phyloP scores from a whole-genome alignment of 495 filamentous ascomycete genomes.

The Hypoxylon trugodes region DNA sequence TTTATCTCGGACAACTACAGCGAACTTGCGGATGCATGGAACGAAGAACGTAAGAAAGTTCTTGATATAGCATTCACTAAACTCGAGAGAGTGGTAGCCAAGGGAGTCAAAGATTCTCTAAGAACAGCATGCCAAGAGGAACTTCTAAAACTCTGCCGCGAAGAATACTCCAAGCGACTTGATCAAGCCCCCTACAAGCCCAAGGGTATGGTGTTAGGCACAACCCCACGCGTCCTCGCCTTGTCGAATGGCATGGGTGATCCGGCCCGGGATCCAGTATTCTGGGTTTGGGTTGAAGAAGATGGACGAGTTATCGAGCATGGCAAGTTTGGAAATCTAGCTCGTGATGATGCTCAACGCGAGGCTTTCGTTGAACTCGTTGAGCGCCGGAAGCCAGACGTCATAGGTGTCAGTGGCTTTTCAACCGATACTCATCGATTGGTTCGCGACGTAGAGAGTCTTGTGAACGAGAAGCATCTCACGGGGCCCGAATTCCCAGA shows the following conservation, averaged over 20 bases:
- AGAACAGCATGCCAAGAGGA: slow-evolving; percentile 91
- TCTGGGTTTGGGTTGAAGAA: slow-evolving; percentile 93
- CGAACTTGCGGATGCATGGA: slow-evolving; percentile 95
- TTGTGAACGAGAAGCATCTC: slow-evolving; percentile 78
- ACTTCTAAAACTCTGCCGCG: slow-evolving; percentile 80
- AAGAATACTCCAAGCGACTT: slow-evolving; percentile 83
- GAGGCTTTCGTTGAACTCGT: slow-evolving; percentile 77
- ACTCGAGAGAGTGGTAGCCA: slow-evolving; percentile 83
- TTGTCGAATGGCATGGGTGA: slow-evolving; percentile 84
- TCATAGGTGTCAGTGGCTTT: slow-evolving; percentile 89
- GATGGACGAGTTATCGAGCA: slow-evolving; percentile 88
- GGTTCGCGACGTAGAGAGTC: slow-evolving; percentile 75
- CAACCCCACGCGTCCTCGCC: slow-evolving; percentile 83
- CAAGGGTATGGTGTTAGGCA: slow-evolving; percentile 89
- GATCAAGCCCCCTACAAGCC: slow-evolving; percentile 97
- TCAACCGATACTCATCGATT: slow-evolving; percentile 86
- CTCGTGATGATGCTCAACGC: slow-evolving; percentile 71
- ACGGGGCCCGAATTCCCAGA: slow-evolving; percentile 76
- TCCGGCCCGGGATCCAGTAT: slow-evolving; percentile 77
- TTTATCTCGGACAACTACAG: slow-evolving; percentile 95
- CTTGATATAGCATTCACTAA: slow-evolving; percentile 82
- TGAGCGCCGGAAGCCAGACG: slow-evolving; percentile 81
- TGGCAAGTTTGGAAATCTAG: slow-evolving; percentile 82
- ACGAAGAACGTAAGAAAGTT: slow-evolving; percentile 81
- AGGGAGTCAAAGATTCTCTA: slow-evolving; percentile 91